A percentile compares a stretch with the other conserved stretches of the same genome.
Conservation (phyloP, 108 stramenopile species). For the Fistulifera solaris region DNA sequence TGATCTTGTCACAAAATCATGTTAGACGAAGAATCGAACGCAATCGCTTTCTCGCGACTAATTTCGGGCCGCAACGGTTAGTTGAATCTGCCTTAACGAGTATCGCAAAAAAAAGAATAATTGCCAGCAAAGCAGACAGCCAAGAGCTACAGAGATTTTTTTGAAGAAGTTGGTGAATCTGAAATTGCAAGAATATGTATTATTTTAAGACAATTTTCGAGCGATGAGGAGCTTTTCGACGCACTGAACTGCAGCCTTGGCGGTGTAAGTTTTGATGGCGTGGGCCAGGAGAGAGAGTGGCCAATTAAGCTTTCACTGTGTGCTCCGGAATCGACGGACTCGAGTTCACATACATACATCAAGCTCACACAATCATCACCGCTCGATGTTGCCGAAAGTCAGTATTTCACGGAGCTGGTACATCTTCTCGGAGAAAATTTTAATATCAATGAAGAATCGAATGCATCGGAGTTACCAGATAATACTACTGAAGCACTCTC, state of each 20-base stretch:
- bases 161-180: conserved; percentile 33
- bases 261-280: conserved; percentile 41
- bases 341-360: conserved; percentile 37
- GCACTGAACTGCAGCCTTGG: conserved; percentile 47
- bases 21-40: conserved; percentile 35
- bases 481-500: too few species aligned
- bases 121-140: too few species aligned
- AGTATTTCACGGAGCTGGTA: conserved; percentile 42
- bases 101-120: too few species aligned
- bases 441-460: conserved; percentile 1
- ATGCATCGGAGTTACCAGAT: too few species aligned
- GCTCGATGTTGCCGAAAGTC: conserved; percentile 33
- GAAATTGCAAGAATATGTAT: conserved; percentile 68
- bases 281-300: conserved; percentile 44
- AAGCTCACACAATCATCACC: conserved; percentile 41
- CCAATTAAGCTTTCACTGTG: not conserved
- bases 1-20: conserved; percentile 1
- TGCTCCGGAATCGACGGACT: not conserved
- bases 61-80: conserved; percentile 39
- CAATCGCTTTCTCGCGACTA: conserved; percentile 53
- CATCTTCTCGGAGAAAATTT: conserved; percentile 52
- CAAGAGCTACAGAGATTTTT: conserved; percentile 36
- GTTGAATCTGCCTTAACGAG: too few species aligned
- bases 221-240: conserved; percentile 64
- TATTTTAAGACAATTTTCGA: conserved; percentile 50